Conservation (phyloP, 1,139 yeast species). For the Debaryomycetaceae sp. region DNA sequence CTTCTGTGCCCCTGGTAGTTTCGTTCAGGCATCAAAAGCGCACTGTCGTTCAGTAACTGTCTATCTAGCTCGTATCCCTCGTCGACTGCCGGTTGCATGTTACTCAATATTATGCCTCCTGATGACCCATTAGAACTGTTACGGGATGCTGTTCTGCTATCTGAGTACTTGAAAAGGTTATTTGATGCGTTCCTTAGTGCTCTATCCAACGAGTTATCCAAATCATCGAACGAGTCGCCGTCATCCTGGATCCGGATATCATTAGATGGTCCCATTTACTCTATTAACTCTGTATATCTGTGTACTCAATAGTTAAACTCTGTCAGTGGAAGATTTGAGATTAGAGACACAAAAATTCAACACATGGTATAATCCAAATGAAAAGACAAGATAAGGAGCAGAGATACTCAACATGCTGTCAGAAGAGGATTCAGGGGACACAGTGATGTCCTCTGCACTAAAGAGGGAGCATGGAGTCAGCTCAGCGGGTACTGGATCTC, state of each 20-base stretch:
- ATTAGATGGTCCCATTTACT: constrained; percentile 9
- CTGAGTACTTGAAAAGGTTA: constrained; percentile 20
- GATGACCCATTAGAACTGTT: constrained; percentile 23
- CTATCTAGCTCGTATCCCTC: constrained; percentile 1
- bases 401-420: constrained; percentile 4
- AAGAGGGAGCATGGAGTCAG: background rate
- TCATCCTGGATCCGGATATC: constrained; percentile 15
- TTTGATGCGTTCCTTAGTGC: constrained; percentile 41
- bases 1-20: background rate
- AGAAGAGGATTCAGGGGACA: constrained; percentile 2
- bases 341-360: background rate
- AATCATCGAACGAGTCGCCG: constrained; percentile 38
- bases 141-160: constrained; percentile 9
- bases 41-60: constrained; percentile 17
- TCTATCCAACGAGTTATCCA: constrained; percentile 41
- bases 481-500: background rate
- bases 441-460: constrained; percentile 1
- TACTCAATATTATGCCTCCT: constrained; percentile 29
- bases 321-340: background rate
- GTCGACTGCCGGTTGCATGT: constrained; percentile 10
- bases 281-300: background rate
- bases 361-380: background rate
- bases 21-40: constrained; percentile 24
- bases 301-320: too few relatives aligned
- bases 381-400: background rate